These are phyloP conservation scores for Aspergillus aculeatus DNA, from an alignment of 2,329 filamentous ascomycete genomes.

Conservation along the genomic window DNA sequence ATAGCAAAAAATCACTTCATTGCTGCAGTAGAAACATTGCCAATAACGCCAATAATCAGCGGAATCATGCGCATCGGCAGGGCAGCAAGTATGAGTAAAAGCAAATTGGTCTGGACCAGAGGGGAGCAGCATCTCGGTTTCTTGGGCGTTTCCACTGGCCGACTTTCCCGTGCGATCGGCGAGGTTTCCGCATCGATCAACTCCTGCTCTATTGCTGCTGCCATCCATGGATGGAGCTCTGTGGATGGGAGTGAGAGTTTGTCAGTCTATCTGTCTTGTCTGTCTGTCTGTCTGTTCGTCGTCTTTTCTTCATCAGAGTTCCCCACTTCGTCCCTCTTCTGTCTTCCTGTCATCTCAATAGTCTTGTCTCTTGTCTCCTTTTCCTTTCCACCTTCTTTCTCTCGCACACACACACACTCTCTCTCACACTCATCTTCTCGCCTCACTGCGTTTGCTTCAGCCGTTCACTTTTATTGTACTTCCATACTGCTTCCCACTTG, in stretches of 20 bases:
- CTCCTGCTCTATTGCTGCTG: background rate
- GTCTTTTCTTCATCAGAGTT: background rate
- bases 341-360: conserved; percentile 8
- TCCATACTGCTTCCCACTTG: background rate
- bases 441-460: background rate
- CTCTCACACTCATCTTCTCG: background rate
- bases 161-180: conserved; percentile 13
- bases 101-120: conserved; percentile 4
- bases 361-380: conserved; percentile 10
- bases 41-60: background rate
- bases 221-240: conserved; percentile 1
- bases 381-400: conserved; percentile 9
- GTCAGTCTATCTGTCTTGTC: background rate
- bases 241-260: background rate
- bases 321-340: conserved; percentile 9
- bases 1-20: background rate
- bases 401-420: background rate
- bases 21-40: background rate
- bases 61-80: background rate
- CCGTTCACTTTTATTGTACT: background rate
- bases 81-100: background rate
- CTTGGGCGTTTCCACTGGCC: conserved; percentile 1
- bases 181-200: conserved; percentile 5
- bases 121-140: background rate
- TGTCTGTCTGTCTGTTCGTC: background rate